Conservation (phyloP, 2,329 filamentous ascomycete species). For the Fusarium agapanthi region DNA sequence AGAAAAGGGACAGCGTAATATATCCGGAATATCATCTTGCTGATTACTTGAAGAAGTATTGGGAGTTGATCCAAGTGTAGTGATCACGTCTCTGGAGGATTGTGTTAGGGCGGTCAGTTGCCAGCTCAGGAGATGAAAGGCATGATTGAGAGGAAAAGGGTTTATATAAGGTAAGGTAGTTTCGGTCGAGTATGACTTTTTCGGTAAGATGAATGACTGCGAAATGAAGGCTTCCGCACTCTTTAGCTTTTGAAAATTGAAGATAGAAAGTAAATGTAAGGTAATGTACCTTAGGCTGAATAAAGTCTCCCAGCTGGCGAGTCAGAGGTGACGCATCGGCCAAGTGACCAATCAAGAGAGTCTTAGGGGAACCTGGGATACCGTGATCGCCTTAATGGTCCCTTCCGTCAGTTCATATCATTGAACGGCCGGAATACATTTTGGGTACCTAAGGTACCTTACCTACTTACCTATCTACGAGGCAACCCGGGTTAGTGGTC, state of each 20-base stretch:
- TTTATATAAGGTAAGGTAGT: not conserved
- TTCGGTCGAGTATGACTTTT: not conserved
- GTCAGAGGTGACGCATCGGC: slow-evolving; percentile 43
- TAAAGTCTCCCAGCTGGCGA: slow-evolving; percentile 24
- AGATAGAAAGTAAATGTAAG: slow-evolving; percentile 1
- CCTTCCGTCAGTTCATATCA: not conserved
- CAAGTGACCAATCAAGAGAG: slow-evolving; percentile 36
- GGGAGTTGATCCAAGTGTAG: slow-evolving; percentile 8
- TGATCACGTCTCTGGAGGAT: slow-evolving; percentile 33
- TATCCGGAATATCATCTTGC: slow-evolving; percentile 42
- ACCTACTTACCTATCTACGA: too few relatives aligned
- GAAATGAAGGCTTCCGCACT: not conserved
- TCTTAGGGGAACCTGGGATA: slow-evolving; percentile 23
- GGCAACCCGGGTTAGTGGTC: not conserved
- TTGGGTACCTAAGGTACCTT: not conserved
- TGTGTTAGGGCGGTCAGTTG: slow-evolving; percentile 27
- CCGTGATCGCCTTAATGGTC: slow-evolving; percentile 35
- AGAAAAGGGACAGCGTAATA: slow-evolving; percentile 19
- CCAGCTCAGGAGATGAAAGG: slow-evolving; percentile 31
- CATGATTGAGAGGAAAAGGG: slow-evolving; percentile 27
- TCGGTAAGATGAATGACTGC: not conserved
- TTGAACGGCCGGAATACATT: not conserved
- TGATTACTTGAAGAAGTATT: slow-evolving; percentile 11
- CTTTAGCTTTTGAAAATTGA: not conserved
- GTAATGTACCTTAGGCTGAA: not conserved